phyloP scores from a whole-genome alignment of 805 yeast genomes.

The Grigorovia jiainica region DNA sequence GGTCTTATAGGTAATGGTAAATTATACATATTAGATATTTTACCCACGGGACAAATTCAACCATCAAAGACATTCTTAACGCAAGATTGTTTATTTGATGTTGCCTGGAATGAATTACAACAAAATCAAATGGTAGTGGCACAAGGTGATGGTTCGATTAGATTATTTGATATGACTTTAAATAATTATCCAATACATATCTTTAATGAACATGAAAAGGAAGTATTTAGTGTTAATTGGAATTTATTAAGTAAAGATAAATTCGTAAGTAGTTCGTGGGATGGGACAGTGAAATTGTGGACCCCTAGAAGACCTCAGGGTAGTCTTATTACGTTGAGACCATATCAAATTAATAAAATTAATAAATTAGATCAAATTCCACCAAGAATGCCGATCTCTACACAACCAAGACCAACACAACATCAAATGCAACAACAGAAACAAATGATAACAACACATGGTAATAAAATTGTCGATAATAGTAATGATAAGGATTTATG shows the following conservation, averaged over 20 bases:
- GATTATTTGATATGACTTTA: constrained; percentile 67
- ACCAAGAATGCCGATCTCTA: constrained; percentile 3
- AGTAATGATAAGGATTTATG: constrained; percentile 39
- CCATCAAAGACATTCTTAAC: constrained; percentile 64
- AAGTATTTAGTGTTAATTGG: constrained; percentile 70
- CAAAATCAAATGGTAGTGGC: constrained; percentile 79
- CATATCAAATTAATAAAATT: constrained; percentile 15
- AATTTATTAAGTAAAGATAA: constrained; percentile 54
- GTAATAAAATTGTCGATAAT: constrained; percentile 9
- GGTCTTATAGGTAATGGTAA: constrained; percentile 94
- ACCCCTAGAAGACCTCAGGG: constrained; percentile 43
- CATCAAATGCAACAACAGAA: too few relatives aligned
- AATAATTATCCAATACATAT: constrained; percentile 62
- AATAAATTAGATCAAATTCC: constrained; percentile 13
- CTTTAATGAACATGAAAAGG: constrained; percentile 68
- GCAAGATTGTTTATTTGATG: constrained; percentile 84
- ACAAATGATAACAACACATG: too few relatives aligned
- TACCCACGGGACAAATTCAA: constrained; percentile 50
- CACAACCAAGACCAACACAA: neutral
- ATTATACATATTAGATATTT: constrained; percentile 59
- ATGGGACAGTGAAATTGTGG: constrained; percentile 79
- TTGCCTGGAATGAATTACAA: constrained; percentile 84
- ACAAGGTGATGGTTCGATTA: constrained; percentile 83
- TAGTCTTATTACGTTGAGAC: constrained; percentile 48
- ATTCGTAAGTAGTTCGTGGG: constrained; percentile 85